Percentiles rank a stretch among this genome's conserved stretches.
Conservation (phyloP, 768 basidiomycete genomes). For the Termitomyces sp. region DNA sequence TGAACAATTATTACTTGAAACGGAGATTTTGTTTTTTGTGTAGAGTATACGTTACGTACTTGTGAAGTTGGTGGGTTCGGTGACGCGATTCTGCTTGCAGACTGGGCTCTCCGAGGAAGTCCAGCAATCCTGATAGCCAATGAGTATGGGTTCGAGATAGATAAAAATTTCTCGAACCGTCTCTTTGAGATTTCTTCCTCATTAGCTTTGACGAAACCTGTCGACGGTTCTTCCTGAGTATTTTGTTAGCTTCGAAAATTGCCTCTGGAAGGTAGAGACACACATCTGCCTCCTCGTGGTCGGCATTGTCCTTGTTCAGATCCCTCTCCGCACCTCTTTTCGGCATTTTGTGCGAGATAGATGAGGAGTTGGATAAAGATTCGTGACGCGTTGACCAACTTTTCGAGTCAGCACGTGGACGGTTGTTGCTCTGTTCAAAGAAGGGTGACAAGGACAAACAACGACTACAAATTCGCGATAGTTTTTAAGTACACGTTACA, state of each 20-base stretch:
- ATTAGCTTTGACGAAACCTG: constrained; percentile 32
- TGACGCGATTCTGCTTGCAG: constrained; percentile 1
- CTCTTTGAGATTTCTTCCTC: constrained; percentile 7
- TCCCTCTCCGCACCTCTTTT: constrained; percentile 77
- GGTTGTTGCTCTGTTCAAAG: neutral
- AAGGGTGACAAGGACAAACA: neutral
- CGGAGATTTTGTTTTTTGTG: constrained; percentile 10
- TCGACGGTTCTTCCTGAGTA: constrained; percentile 36
- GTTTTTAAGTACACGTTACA: constrained; percentile 13
- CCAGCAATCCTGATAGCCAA: constrained; percentile 12
- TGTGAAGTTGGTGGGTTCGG: constrained; percentile 1
- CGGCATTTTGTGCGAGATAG: constrained; percentile 18
- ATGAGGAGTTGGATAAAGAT: neutral
- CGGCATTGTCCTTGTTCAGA: constrained; percentile 52
- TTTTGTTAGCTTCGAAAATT: neutral
- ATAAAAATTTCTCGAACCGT: neutral
- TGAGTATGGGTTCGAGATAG: constrained; percentile 24
- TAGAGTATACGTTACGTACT: constrained; percentile 11
- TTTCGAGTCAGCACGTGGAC: constrained; percentile 11
- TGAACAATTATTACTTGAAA: neutral
- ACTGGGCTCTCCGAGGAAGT: constrained; percentile 13
- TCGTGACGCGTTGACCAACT: constrained; percentile 8
- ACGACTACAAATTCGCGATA: neutral
- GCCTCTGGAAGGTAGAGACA: neutral
- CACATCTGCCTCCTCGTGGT: constrained; percentile 38